Evolutionary conservation across 148 eudicot genomes (phyloP).

Genomic region (Persicaria tinctoria): DNA sequence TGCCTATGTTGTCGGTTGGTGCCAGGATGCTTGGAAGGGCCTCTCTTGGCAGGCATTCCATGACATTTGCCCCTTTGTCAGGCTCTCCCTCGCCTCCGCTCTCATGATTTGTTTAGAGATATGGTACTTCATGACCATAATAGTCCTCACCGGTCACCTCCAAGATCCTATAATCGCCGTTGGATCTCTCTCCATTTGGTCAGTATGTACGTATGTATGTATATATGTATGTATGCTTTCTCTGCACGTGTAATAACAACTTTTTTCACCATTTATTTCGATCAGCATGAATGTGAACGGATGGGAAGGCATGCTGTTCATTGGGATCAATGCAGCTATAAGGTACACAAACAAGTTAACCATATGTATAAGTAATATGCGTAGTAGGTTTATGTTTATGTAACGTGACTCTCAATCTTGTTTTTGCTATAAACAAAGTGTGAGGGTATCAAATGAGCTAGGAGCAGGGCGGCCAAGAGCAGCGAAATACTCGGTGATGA

Average conservation of each 20-base stretch:
- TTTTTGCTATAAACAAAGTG: conserved; percentile 25
- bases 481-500: conserved; percentile 64
- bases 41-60: conserved; percentile 74
- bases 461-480: conserved; percentile 90
- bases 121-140: conserved; percentile 95
- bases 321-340: conserved; percentile 89
- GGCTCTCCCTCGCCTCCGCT: conserved; percentile 77
- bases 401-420: too few species aligned
- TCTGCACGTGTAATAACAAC: not conserved
- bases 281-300: conserved; percentile 89
- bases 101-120: conserved; percentile 90
- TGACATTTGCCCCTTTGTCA: conserved; percentile 70
- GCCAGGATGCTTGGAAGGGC: conserved; percentile 78
- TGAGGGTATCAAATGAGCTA: conserved; percentile 83
- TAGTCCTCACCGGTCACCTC: conserved; percentile 96
- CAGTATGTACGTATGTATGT: not conserved
- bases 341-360: conserved; percentile 31
- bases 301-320: conserved; percentile 98
- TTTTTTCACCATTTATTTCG: not conserved
- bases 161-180: conserved; percentile 76
- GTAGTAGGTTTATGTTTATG: too few species aligned
- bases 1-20: conserved; percentile 65
- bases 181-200: conserved; percentile 95
- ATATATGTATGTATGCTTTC: not conserved
- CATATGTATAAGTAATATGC: not conserved